Evolutionary conservation across 2,329 filamentous ascomycete genomes (phyloP).

Genomic region (Neurospora crassa): DNA sequence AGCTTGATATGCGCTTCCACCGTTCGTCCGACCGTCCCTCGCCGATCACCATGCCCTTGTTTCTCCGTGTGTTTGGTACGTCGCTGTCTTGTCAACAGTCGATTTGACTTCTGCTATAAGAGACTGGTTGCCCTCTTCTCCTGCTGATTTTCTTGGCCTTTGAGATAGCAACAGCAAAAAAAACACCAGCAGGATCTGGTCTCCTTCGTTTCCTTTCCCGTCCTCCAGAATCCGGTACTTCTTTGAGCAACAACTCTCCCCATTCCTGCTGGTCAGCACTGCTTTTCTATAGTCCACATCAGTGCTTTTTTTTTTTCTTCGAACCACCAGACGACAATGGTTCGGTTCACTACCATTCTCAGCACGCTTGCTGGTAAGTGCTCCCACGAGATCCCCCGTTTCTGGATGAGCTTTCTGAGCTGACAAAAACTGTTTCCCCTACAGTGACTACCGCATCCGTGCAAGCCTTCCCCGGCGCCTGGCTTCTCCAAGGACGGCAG

Average conservation of each 20-base stretch:
- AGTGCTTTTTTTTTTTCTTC: not conserved
- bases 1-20: not conserved
- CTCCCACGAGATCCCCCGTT: not conserved
- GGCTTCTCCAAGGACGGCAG: constrained; percentile 9
- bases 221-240: not conserved
- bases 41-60: not conserved
- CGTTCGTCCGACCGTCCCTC: not conserved
- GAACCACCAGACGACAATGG: constrained; percentile 15
- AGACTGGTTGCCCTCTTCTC: not conserved
- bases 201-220: constrained; percentile 9
- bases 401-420: not conserved
- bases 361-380: constrained; percentile 9
- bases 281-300: not conserved
- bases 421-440: not conserved
- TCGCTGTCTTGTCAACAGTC: not conserved
- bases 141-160: not conserved
- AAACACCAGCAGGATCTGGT: constrained; percentile 10
- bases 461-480: constrained; percentile 12
- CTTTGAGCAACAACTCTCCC: not conserved
- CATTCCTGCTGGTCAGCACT: constrained; percentile 4
- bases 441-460: constrained; percentile 12
- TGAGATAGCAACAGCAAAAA: not conserved
- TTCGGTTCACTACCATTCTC: constrained; percentile 11
- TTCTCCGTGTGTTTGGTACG: not conserved
- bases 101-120: not conserved